Conservation (phyloP, 1,284 basidiomycete species). For the Puccinia triticina region DNA sequence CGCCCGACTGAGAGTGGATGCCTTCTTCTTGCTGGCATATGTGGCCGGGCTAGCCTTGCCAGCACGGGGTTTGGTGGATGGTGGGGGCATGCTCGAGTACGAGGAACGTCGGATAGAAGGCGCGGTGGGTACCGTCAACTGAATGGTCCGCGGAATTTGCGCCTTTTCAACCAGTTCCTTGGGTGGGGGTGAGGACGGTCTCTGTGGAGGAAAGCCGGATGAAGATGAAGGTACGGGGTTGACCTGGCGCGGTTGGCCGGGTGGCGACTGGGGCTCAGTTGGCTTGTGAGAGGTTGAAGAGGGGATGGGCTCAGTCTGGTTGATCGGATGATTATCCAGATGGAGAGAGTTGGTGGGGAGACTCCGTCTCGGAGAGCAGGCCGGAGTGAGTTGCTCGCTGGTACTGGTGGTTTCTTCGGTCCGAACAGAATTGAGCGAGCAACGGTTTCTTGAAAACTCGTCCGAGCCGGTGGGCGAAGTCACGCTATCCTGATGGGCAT, state of each 20-base stretch:
- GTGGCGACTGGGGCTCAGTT: background rate
- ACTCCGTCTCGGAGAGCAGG: conserved; percentile 1
- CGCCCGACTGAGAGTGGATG: background rate
- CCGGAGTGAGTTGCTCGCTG: conserved; percentile 37
- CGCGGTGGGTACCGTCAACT: conserved; percentile 18
- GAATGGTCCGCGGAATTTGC: conserved; percentile 19
- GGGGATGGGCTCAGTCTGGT: background rate
- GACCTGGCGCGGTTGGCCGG: background rate
- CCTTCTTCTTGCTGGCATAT: conserved; percentile 16
- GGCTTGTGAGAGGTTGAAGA: background rate
- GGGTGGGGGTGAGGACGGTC: conserved; percentile 47
- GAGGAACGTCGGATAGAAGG: conserved; percentile 26
- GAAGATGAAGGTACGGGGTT: conserved; percentile 9
- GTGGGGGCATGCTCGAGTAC: conserved; percentile 51
- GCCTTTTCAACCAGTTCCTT: conserved; percentile 38
- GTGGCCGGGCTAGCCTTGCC: conserved; percentile 5
- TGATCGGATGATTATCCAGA: background rate
- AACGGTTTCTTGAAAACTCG: conserved; percentile 35
- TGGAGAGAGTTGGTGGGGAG: background rate
- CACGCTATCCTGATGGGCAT: background rate
- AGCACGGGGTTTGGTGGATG: conserved; percentile 26
- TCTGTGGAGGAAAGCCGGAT: conserved; percentile 14
- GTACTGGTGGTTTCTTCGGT: conserved; percentile 26
- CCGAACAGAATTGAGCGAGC: conserved; percentile 20
- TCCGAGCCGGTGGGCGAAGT: conserved; percentile 28